Percentiles rank a stretch among this genome's conserved stretches.
These are phyloP conservation scores for Coprinopsis marcescibilis DNA, from an alignment of 768 basidiomycete genomes.

Conservation along the genomic window DNA sequence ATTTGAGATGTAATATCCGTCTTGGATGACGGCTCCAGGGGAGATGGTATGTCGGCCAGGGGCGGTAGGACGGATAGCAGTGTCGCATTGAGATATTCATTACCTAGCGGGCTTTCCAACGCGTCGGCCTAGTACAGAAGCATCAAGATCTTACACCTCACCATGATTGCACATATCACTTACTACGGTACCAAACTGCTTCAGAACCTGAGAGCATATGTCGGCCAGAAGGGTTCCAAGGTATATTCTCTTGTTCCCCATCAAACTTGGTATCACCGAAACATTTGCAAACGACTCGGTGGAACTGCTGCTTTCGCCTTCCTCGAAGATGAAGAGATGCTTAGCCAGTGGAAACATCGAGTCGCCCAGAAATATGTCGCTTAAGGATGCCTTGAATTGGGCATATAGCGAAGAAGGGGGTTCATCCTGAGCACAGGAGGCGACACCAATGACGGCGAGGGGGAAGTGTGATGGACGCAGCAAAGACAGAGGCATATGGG, in stretches of 20 bases:
- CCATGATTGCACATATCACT: conserved; percentile 21
- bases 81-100: conserved; percentile 75
- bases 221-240: conserved; percentile 86
- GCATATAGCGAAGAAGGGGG: conserved; percentile 47
- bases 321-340: conserved; percentile 84
- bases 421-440: conserved; percentile 56
- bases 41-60: conserved; percentile 52
- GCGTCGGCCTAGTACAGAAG: conserved; percentile 51
- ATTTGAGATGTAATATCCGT: conserved; percentile 41
- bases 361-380: conserved; percentile 60
- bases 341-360: conserved; percentile 73
- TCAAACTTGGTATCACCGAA: conserved; percentile 74
- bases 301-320: conserved; percentile 51
- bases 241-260: conserved; percentile 85
- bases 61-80: conserved; percentile 60
- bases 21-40: conserved; percentile 42
- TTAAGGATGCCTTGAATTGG: conserved; percentile 61
- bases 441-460: conserved; percentile 83
- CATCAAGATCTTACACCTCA: conserved; percentile 6
- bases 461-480: conserved; percentile 79
- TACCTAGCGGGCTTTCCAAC: conserved; percentile 78
- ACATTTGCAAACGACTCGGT: conserved; percentile 56
- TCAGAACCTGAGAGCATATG: conserved; percentile 80
- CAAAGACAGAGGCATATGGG: conserved; percentile 63
- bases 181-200: conserved; percentile 82